A percentile compares a stretch with the other conserved stretches of the same genome.
phyloP scores from a whole-genome alignment of 306 rosid species.

The Luffa aegyptiaca region DNA sequence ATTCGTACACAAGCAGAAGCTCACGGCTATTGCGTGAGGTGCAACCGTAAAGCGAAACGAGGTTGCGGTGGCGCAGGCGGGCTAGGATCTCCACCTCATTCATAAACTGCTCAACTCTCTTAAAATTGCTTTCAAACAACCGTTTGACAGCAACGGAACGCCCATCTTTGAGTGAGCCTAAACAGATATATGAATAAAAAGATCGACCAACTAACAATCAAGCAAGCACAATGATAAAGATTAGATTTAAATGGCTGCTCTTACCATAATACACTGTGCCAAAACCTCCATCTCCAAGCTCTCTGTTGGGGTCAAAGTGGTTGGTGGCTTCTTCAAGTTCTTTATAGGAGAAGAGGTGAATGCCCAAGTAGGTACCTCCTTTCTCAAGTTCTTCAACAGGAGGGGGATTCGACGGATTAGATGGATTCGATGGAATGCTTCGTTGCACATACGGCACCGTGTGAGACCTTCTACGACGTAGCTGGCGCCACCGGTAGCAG shows the following conservation, averaged over 20 bases:
- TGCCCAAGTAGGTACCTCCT: slow-evolving; percentile 35
- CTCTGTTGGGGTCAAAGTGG: slow-evolving; percentile 40
- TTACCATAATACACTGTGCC: slow-evolving; percentile 81
- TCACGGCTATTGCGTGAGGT: slow-evolving; percentile 74
- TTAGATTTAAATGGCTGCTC: neutral
- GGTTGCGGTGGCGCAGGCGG: slow-evolving; percentile 48
- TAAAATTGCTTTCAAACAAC: slow-evolving; percentile 62
- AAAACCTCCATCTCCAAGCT: slow-evolving; percentile 84
- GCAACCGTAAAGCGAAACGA: slow-evolving; percentile 74
- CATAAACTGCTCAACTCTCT: slow-evolving; percentile 70
- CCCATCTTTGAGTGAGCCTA: slow-evolving; percentile 65
- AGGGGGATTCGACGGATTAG: neutral
- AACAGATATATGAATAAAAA: neutral
- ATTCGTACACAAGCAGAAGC: slow-evolving; percentile 82
- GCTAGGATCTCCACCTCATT: slow-evolving; percentile 61
- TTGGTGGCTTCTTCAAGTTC: slow-evolving; percentile 72
- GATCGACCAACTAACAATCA: neutral
- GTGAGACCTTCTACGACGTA: slow-evolving; percentile 18
- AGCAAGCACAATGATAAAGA: neutral
- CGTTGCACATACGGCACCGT: slow-evolving; percentile 22
- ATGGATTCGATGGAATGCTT: slow-evolving; percentile 26
- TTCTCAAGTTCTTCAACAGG: slow-evolving; percentile 34
- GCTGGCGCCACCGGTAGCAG: slow-evolving; percentile 12
- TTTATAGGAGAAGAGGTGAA: slow-evolving; percentile 38
- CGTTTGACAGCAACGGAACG: slow-evolving; percentile 78